Percentiles rank a stretch among this genome's conserved stretches.
phyloP scores from a whole-genome alignment of 768 basidiomycete genomes.

The Crepidotus variabilis region DNA sequence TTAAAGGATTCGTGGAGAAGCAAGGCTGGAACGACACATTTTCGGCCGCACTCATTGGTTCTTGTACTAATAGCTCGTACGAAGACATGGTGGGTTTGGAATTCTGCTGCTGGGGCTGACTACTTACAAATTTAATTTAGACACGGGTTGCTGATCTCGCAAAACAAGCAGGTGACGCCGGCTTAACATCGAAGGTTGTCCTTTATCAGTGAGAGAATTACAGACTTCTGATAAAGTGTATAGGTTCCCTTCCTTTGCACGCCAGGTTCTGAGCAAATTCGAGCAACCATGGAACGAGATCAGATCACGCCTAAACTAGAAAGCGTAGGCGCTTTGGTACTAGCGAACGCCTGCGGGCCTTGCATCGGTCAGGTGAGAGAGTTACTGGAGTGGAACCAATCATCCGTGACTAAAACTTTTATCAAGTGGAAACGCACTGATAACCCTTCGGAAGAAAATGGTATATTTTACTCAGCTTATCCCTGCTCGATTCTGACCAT shows the following conservation, averaged over 20 bases:
- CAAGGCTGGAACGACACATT: slow-evolving; percentile 94
- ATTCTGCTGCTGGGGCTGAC: slow-evolving; percentile 5
- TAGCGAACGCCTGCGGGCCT: slow-evolving; percentile 98
- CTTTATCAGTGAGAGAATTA: neutral
- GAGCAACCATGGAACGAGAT: slow-evolving; percentile 97
- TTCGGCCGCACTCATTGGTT: slow-evolving; percentile 90
- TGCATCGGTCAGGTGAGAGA: slow-evolving; percentile 86
- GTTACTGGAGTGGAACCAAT: neutral
- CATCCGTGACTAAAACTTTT: slow-evolving; percentile 6
- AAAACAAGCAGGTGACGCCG: slow-evolving; percentile 80
- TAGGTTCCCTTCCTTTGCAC: slow-evolving; percentile 85
- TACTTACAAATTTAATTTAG: slow-evolving; percentile 31
- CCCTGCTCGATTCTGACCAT: slow-evolving; percentile 5
- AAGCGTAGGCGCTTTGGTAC: slow-evolving; percentile 88
- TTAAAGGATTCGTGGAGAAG: slow-evolving; percentile 72
- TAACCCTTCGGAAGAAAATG: slow-evolving; percentile 86
- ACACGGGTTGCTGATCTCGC: slow-evolving; percentile 91
- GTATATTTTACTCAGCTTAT: slow-evolving; percentile 34
- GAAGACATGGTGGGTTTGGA: slow-evolving; percentile 72
- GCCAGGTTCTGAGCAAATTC: slow-evolving; percentile 92
- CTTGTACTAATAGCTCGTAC: slow-evolving; percentile 99
- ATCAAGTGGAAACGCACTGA: slow-evolving; percentile 89
- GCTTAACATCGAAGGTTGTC: slow-evolving; percentile 72
- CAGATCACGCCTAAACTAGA: slow-evolving; percentile 77
- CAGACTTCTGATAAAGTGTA: slow-evolving; percentile 4